Conservation (phyloP, 192 early-diverging fungal species). For the Backusella tarrabulga region DNA sequence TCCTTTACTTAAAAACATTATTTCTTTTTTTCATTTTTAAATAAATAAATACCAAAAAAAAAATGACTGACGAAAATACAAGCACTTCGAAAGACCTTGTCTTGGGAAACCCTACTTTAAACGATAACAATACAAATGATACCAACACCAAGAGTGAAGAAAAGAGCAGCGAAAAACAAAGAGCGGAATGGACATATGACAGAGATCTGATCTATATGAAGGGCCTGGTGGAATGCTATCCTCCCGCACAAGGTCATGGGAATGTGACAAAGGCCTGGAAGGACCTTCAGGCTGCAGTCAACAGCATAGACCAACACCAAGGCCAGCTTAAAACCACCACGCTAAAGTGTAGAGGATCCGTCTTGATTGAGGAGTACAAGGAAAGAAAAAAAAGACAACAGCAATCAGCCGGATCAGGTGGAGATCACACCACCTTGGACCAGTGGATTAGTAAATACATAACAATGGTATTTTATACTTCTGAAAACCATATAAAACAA, state of each 20-base stretch:
- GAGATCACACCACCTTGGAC: background rate
- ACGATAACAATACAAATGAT: background rate
- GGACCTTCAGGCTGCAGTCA: background rate
- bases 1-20: background rate
- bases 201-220: background rate
- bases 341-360: background rate
- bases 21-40: background rate
- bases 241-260: background rate
- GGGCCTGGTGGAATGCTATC: background rate
- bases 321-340: background rate
- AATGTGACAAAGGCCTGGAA: background rate
- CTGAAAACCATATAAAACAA: background rate
- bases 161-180: background rate
- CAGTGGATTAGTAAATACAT: background rate
- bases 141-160: background rate
- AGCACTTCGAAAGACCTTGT: background rate
- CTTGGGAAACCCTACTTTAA: background rate
- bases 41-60: background rate
- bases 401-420: background rate
- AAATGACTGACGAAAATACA: background rate
- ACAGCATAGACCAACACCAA: background rate
- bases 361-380: background rate
- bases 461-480: background rate
- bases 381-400: background rate
- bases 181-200: background rate